Evolutionary conservation across 805 yeast species (phyloP).

Genomic region (Schwanniomyces occidentalis): DNA sequence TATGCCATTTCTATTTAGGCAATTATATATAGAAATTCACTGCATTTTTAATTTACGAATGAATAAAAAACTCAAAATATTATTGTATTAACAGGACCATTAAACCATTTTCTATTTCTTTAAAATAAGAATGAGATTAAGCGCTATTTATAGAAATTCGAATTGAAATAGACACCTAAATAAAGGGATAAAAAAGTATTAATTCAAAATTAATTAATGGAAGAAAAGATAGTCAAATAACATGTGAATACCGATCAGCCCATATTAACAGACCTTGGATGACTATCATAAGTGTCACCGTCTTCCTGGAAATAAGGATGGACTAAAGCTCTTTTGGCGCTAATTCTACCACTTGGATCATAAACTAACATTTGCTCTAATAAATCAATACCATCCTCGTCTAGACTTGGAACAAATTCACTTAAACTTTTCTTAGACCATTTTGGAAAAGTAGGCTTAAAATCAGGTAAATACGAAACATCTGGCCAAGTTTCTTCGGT

Average conservation of each 20-base stretch:
- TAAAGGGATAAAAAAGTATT: neutral
- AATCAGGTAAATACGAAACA: conserved; percentile 86
- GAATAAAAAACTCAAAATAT: too few relatives aligned
- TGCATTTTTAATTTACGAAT: too few relatives aligned
- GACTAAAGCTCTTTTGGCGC: conserved; percentile 87
- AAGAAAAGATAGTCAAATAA: too few relatives aligned
- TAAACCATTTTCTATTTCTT: too few relatives aligned
- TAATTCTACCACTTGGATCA: conserved; percentile 91
- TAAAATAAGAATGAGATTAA: too few relatives aligned
- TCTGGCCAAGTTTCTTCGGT: conserved; percentile 94
- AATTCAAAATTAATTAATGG: too few relatives aligned
- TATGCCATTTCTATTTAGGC: too few relatives aligned
- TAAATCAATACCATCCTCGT: conserved; percentile 80
- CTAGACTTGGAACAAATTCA: conserved; percentile 76
- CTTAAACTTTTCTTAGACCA: conserved; percentile 76
- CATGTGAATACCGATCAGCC: too few relatives aligned
- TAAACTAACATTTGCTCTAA: conserved; percentile 77
- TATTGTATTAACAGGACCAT: too few relatives aligned
- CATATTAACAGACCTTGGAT: conserved; percentile 41
- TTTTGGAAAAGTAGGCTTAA: conserved; percentile 88
- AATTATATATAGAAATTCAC: too few relatives aligned
- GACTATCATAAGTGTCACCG: conserved; percentile 28
- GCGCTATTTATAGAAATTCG: too few relatives aligned
- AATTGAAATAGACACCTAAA: neutral
- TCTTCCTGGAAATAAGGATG: conserved; percentile 85